Conservation (phyloP, 2,329 filamentous ascomycete genomes). For the Macrophomina phaseolina region DNA sequence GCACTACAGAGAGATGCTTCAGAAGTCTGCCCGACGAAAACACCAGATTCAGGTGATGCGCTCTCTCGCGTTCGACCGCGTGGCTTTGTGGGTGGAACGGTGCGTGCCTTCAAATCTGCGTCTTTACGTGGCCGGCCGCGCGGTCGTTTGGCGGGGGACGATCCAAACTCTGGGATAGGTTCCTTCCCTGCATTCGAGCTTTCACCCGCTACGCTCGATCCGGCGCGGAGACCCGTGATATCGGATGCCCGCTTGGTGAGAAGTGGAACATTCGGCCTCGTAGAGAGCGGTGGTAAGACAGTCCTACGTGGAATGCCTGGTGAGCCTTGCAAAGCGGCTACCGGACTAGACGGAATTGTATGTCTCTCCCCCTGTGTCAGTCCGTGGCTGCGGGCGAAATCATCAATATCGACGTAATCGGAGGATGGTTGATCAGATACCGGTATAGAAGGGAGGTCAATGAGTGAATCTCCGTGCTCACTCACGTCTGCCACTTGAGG, state of each 20-base stretch:
- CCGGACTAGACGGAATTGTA: not conserved
- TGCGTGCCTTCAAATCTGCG: no score
- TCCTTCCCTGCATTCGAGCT: not conserved
- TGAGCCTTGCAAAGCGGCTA: not conserved
- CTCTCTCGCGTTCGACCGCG: not conserved
- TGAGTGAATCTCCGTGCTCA: not conserved
- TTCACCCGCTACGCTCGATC: not conserved
- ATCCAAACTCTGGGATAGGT: not conserved
- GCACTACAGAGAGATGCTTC: no score
- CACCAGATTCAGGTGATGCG: not conserved
- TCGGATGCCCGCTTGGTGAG: not conserved
- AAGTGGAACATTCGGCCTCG: not conserved
- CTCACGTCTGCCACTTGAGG: not conserved
- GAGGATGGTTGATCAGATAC: conserved; percentile 3
- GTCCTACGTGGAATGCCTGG: not conserved
- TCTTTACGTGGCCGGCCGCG: conserved; percentile 7
- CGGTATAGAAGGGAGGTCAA: not conserved
- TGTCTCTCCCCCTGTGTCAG: not conserved
- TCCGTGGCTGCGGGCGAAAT: not conserved
- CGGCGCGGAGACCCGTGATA: not conserved
- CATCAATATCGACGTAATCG: conserved; percentile 24
- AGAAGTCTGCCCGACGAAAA: no score
- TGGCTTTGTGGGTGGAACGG: not conserved
- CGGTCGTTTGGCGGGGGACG: not conserved
- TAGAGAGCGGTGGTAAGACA: not conserved